These are phyloP conservation scores for Vigna reflexopilosa DNA, from an alignment of 306 rosid species.

Conservation along the genomic window DNA sequence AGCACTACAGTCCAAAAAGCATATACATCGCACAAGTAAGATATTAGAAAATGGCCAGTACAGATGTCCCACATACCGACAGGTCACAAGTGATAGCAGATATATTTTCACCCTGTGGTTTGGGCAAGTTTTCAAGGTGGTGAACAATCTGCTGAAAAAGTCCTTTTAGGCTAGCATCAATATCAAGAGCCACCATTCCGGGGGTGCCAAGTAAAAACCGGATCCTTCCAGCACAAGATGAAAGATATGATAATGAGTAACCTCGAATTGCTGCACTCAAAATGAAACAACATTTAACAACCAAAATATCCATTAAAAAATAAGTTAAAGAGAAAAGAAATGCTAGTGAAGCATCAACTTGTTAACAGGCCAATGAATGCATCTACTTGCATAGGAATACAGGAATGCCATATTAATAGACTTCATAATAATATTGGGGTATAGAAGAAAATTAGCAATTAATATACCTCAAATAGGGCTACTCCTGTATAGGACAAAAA, in stretches of 20 bases:
- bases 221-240: slow-evolving; percentile 93
- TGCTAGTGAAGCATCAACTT: background rate
- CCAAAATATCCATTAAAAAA: slow-evolving; percentile 14
- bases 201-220: slow-evolving; percentile 93
- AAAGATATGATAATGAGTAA: slow-evolving; percentile 91
- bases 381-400: background rate
- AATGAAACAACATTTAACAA: slow-evolving; percentile 37
- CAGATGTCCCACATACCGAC: slow-evolving; percentile 72
- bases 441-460: background rate
- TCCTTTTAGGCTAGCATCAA: slow-evolving; percentile 83
- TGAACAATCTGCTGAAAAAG: slow-evolving; percentile 80
- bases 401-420: background rate
- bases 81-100: slow-evolving; percentile 90
- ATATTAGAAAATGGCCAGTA: slow-evolving; percentile 26
- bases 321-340: slow-evolving; percentile 26
- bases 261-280: slow-evolving; percentile 93
- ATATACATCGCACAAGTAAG: slow-evolving; percentile 24
- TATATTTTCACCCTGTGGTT: slow-evolving; percentile 91
- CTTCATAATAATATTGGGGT: background rate
- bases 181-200: slow-evolving; percentile 98
- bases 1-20: slow-evolving; percentile 30
- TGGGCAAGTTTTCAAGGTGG: slow-evolving; percentile 92
- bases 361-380: background rate
- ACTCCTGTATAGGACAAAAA: background rate
- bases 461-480: background rate